Percentiles rank a stretch among this genome's conserved stretches.
phyloP scores from a whole-genome alignment of 2,329 filamentous ascomycete genomes.

The Colletotrichum eleusines region DNA sequence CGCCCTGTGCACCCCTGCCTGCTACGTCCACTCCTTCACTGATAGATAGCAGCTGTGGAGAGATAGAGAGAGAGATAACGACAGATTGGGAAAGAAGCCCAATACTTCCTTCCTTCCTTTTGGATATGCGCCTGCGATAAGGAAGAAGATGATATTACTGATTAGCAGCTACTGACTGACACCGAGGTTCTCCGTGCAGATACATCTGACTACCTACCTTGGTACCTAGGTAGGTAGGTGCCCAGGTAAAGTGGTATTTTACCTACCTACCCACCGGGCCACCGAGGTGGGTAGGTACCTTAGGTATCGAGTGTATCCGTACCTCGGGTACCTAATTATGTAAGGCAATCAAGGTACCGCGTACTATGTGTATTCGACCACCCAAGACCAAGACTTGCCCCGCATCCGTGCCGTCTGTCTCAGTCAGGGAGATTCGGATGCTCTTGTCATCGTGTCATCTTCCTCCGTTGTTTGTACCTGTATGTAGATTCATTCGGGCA shows the following conservation, averaged over 20 bases:
- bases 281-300: too few species aligned
- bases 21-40: slow-evolving; percentile 30
- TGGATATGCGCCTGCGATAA: slow-evolving; percentile 3
- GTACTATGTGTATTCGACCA: too few species aligned
- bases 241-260: too few species aligned
- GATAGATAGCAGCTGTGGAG: slow-evolving; percentile 5
- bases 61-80: neutral
- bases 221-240: too few species aligned
- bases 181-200: neutral
- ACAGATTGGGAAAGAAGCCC: neutral
- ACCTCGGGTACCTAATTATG: too few species aligned
- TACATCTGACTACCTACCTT: neutral
- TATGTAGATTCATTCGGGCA: neutral
- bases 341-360: neutral
- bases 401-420: neutral
- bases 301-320: too few species aligned
- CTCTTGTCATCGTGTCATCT: neutral
- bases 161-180: too few species aligned
- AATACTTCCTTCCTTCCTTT: neutral
- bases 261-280: too few species aligned
- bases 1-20: slow-evolving; percentile 12
- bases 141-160: neutral
- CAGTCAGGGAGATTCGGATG: neutral
- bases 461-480: neutral
- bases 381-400: neutral